These are phyloP conservation scores for Tuber magnatum DNA, from an alignment of 495 filamentous ascomycete genomes.

Conservation along the genomic window DNA sequence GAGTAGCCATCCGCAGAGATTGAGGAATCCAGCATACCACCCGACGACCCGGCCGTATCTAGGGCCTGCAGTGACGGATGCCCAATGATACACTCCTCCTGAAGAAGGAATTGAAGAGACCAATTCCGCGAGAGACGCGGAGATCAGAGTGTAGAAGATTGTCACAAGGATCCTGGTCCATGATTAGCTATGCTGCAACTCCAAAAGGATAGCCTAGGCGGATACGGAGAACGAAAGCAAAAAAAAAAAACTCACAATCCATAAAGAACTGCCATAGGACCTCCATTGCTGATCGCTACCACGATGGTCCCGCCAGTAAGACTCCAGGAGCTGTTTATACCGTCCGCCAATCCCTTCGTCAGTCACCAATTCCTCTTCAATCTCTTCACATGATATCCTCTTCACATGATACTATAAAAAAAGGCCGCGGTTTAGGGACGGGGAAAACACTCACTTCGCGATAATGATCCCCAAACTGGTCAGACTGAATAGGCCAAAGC, in stretches of 20 bases:
- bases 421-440: neutral
- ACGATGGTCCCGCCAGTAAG: conserved; percentile 47
- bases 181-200: neutral
- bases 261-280: conserved; percentile 50
- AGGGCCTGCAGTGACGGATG: conserved; percentile 62
- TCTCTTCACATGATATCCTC: neutral
- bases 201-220: neutral
- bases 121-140: conserved; percentile 60
- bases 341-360: neutral
- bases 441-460: conserved; percentile 43
- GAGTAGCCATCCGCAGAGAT: conserved; percentile 65
- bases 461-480: conserved; percentile 48
- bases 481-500: conserved; percentile 48
- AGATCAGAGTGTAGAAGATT: conserved; percentile 50
- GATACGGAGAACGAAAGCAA: neutral
- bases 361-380: conserved; percentile 7
- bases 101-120: conserved; percentile 72
- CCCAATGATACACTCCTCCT: conserved; percentile 85
- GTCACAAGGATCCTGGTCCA: conserved; percentile 43
- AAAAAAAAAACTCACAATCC: conserved; percentile 43
- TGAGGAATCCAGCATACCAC: conserved; percentile 74
- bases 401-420: neutral
- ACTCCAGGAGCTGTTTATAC: conserved; percentile 44
- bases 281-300: conserved; percentile 48
- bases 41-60: conserved; percentile 62